Base-by-base conservation (phyloP, 2,329 filamentous ascomycete species). In the Neonectria magnoliae region DNA sequence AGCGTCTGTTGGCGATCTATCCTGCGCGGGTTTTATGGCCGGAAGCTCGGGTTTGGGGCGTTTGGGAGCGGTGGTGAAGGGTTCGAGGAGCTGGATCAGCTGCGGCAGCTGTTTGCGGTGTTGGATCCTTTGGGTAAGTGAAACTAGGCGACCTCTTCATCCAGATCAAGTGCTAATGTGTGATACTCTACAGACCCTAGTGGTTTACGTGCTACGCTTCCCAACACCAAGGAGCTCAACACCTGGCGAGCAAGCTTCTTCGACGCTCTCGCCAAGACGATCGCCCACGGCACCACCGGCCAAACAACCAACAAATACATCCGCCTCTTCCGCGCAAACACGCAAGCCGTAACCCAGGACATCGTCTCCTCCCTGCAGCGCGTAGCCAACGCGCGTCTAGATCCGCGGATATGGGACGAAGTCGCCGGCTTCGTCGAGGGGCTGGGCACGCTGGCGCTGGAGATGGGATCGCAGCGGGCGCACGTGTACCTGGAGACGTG, bases 401-500 rank as follows among this genome's bases (percentile, higher is more conserved):
- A 60, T 13, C 47, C 59, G 4, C 25, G 33, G 6, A 54, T 57
- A 6, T 42, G 56, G 7, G 59, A 33, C 6, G 59, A 68, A 16
- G 65, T 68, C 3, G 22, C 25, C 25, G 44, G 29, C 29, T 44
- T 66, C 13, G 60, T 66, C 5, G 33, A 61, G 52, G 63, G 56
- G 2, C 16, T 66, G 14, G 66, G 63, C 1, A 57, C 36, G 10
- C 50, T 68, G 20, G 66, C 64, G n/a, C 64, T 68, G 3, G 63
- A 66, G 48, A 66, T 66, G 52, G 64, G 59, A 13, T 56, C 66
- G 6, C 66, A 68, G 18, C 20, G 66, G 16, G 63, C 66, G 2
- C 66, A 68, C 14, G 29, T 68, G 2, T 59, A 42, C 63, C 41
- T 67, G 2, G 62, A 67, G 51, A 57, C 59, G 41, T 67, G 65